Evolutionary conservation across 441 rosid genomes (phyloP), one percentile per base, ranked within the genome.

Genomic region (Omphalea diandra): DNA sequence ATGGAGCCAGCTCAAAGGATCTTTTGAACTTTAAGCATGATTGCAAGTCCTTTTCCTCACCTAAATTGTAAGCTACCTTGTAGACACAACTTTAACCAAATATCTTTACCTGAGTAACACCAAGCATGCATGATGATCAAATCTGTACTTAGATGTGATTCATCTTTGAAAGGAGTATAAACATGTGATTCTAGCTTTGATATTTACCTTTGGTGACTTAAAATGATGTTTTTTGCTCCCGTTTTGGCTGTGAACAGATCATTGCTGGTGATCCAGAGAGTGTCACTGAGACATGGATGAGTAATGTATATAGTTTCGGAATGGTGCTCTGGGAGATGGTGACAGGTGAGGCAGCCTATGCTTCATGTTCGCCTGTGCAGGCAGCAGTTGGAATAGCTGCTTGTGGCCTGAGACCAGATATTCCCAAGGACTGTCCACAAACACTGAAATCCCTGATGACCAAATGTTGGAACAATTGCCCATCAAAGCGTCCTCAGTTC

Each of bases 301-400:
- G 98, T 72, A 94, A 94, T 78, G 90, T 79, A 27, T 94, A 90
- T 75, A 94, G 97, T 83, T 91, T 88, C 7, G 98, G 98, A 44
- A 94, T 94, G 98, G 89, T 94, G 68, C 66, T 90, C 54, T 94
- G 98, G 98, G 98, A 94, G 80, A 90, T 87, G 97, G 92, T 94
- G 74, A 83, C 95, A 0, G 97, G 97, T 26, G 97, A 94, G 79
- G 87, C 88, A 5, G 98, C 98, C 41, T 94, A 94, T 67, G 77
- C 88, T 1, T 79, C 94, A 68, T 91, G 84, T 81, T 94, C 98
- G 31, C 98, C 98, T 0, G 98, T 94, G 68, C 98, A 94, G 80
- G 97, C 98, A 0, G 97, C 97, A 0, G 98, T 94, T 18, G 98
- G 95, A 38, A 94, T 94, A 38, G 98, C 98, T 24, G 95, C 98